A percentile compares a stretch with the other conserved stretches of the same genome.
Conservation (phyloP, 1,284 basidiomycete species). For the Ganoderma boninense region DNA sequence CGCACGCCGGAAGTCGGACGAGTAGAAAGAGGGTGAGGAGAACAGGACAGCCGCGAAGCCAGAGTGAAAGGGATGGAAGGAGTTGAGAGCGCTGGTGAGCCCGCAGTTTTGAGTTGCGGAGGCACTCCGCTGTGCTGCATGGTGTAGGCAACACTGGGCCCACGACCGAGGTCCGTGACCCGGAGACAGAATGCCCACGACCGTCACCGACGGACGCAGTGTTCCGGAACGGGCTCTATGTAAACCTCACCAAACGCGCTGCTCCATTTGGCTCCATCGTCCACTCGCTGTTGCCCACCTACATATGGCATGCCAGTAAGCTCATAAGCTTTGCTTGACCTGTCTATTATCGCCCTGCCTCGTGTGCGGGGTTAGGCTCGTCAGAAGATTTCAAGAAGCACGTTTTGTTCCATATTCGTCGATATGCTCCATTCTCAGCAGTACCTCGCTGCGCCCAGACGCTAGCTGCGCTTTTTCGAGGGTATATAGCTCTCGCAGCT, state of each 20-base stretch:
- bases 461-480: slow-evolving; percentile 20
- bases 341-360: slow-evolving; percentile 3
- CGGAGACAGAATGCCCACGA: neutral
- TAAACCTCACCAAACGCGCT: neutral
- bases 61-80: neutral
- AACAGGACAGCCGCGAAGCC: neutral
- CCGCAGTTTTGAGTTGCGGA: neutral
- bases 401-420: slow-evolving; percentile 5
- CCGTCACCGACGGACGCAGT: neutral
- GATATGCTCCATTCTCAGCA: slow-evolving; percentile 21
- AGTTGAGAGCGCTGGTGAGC: neutral
- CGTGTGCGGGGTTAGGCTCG: neutral
- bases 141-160: neutral
- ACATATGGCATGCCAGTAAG: neutral
- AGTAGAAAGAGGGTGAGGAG: neutral
- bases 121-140: neutral
- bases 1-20: neutral
- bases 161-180: neutral
- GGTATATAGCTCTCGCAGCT: slow-evolving; percentile 16
- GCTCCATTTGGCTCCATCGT: neutral
- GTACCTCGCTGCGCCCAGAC: slow-evolving; percentile 14
- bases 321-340: neutral
- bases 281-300: neutral
- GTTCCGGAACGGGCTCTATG: neutral
- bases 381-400: neutral